Percentiles rank a stretch among this genome's conserved stretches.
These are phyloP conservation scores for Cajanus cajan DNA, from an alignment of 306 rosid genomes.

Conservation along the genomic window DNA sequence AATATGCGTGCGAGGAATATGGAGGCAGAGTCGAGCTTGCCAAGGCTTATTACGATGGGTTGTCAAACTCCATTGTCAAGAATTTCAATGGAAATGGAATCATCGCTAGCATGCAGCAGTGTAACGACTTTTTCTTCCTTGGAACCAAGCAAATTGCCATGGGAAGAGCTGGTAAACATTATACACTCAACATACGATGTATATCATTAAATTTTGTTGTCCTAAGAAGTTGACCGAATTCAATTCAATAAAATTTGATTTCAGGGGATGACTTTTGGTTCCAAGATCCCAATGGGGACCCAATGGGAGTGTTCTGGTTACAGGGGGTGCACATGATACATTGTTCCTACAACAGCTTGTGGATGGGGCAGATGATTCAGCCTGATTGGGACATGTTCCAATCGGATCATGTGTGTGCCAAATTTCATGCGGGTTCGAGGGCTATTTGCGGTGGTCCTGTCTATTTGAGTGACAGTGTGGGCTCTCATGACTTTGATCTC, in stretches of 20 bases:
- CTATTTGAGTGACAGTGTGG: conserved; percentile 73
- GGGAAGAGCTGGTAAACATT: conserved; percentile 74
- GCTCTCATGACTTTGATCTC: conserved; percentile 74
- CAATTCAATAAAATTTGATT: background rate
- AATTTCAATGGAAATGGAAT: conserved; percentile 78
- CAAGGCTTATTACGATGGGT: conserved; percentile 64
- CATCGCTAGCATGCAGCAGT: conserved; percentile 91
- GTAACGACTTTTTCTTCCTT: conserved; percentile 91
- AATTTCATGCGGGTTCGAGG: conserved; percentile 85
- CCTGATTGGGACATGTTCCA: conserved; percentile 99
- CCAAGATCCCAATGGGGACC: conserved; percentile 86
- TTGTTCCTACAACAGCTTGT: conserved; percentile 87
- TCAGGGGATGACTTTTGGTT: conserved; percentile 96
- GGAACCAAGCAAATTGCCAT: conserved; percentile 69
- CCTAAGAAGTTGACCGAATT: background rate
- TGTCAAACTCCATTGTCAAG: conserved; percentile 58
- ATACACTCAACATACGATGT: no score
- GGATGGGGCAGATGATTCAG: conserved; percentile 91
- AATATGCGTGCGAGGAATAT: conserved; percentile 64
- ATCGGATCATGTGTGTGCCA: conserved; percentile 78
- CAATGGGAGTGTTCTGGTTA: conserved; percentile 82
- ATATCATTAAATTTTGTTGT: background rate
- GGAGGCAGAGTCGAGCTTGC: conserved; percentile 91
- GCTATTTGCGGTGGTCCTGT: conserved; percentile 84
- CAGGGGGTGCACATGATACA: conserved; percentile 94